Evolutionary conservation across 202 grass and related monocot species (phyloP), one percentile per base, ranked within the genome.

Genomic region (Schoenoplectus tabernaemontani): DNA sequence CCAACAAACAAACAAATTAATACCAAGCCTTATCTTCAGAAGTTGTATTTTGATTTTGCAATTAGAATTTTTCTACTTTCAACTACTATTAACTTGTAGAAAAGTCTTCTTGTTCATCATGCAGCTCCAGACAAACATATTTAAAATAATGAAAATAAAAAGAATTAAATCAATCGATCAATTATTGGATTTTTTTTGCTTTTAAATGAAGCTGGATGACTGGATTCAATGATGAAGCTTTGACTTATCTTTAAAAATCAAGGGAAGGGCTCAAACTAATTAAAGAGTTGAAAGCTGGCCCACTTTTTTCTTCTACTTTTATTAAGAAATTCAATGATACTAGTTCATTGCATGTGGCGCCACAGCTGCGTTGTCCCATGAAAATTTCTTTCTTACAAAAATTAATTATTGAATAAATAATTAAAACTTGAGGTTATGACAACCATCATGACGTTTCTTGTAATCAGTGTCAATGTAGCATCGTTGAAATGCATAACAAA

Each of bases 241-340:
- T 73, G 68, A 73, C 68, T 50, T 73, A n/a, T 32, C 22, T n/a
- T 73, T 46, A 32, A 50, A 72, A 4, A 46, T 43, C 20, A 24
- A 70, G 10, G 1, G 2, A 46, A 24, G 39, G 9, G 9, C 5
- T 43, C 37, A 68, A 68, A 69, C 10, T 41, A 36, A 64, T 63
- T 43, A 69, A 46, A 48, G 67, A 72, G 68, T 73, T 73, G 68
- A 73, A 73, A 50, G 42, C 12, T 73, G 68, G 68, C 68, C 68
- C 68, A 73, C 68, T 47, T 51, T 73, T 50, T 69, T 69, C 38
- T 69, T 33, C 43, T 73, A 50, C 23, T 48, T 72, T 4, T 66
- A 24, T 59, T 44, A 46, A 15, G 17, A 73, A 50, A 17, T 17
- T 47, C 22, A 73, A 73, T 51, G 68, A 73, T 73, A 72, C 42